Conservation (phyloP, 2,329 filamentous ascomycete species). For the Hypoxylon sp. region DNA sequence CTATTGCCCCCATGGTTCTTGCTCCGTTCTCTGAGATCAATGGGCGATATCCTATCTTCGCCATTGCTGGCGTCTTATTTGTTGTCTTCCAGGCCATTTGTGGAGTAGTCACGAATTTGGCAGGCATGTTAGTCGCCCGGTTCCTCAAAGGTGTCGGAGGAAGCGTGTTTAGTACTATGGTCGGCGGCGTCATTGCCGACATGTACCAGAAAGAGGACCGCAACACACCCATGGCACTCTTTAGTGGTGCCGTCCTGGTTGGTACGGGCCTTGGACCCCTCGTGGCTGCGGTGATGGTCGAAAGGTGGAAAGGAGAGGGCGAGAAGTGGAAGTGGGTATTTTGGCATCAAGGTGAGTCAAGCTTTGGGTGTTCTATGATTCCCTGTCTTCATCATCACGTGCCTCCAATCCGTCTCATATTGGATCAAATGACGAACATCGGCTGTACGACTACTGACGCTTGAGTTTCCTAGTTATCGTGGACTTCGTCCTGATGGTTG, state of each 20-base stretch:
- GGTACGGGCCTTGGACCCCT: conserved; percentile 87
- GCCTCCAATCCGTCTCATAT: not conserved
- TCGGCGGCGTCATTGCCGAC: conserved; percentile 92
- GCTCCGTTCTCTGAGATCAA: conserved; percentile 92
- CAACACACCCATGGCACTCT: conserved; percentile 92
- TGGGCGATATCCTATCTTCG: conserved; percentile 86
- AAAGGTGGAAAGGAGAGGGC: conserved; percentile 64
- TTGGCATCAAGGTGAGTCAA: conserved; percentile 76
- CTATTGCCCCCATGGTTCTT: conserved; percentile 86
- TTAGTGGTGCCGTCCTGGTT: conserved; percentile 82
- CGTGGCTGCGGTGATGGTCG: conserved; percentile 77
- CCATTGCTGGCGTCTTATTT: conserved; percentile 79
- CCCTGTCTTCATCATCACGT: not conserved
- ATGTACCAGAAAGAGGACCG: conserved; percentile 83
- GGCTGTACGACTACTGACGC: conserved; percentile 6
- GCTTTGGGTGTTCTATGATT: not conserved
- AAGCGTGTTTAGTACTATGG: conserved; percentile 87
- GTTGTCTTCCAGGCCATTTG: conserved; percentile 80
- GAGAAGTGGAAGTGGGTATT: conserved; percentile 86
- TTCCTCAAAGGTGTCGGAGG: conserved; percentile 84
- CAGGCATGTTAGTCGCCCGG: conserved; percentile 81
- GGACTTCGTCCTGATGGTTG: conserved; percentile 73
- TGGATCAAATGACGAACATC: not conserved
- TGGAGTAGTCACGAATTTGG: conserved; percentile 77
- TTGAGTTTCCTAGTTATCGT: conserved; percentile 66